Evolutionary conservation across 139 green algal genomes (phyloP).

Genomic region (Pseudopediastrum boryanum): DNA sequence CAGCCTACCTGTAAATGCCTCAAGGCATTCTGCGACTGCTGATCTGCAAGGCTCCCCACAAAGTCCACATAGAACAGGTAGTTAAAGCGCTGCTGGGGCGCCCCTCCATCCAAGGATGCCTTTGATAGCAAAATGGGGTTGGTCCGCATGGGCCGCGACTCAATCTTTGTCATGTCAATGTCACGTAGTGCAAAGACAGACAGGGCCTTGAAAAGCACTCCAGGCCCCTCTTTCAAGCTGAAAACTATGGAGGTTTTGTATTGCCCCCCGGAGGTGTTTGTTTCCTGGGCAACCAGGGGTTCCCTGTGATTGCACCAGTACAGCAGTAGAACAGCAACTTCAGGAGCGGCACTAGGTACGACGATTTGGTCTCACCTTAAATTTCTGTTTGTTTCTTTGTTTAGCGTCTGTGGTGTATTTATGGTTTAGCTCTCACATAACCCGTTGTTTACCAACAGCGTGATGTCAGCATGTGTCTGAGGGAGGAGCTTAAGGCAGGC

Average conservation of each 20-base stretch:
- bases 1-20: conserved; percentile 77
- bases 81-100: conserved; percentile 75
- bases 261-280: conserved; percentile 31
- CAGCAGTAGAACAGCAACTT: too few species aligned
- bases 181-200: conserved; percentile 95
- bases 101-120: background rate
- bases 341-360: too few species aligned
- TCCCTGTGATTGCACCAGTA: conserved; percentile 68
- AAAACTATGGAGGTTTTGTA: conserved; percentile 96
- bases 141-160: conserved; percentile 86
- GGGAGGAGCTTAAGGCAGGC: too few species aligned
- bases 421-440: too few species aligned
- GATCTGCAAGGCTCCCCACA: conserved; percentile 80
- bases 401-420: too few species aligned
- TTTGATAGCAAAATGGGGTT: conserved; percentile 64
- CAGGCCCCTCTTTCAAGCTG: conserved; percentile 79
- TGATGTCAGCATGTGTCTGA: too few species aligned
- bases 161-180: conserved; percentile 98
- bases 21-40: conserved; percentile 89
- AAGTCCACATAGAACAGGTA: conserved; percentile 99
- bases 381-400: too few species aligned
- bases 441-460: too few species aligned
- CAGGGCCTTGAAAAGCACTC: conserved; percentile 96
- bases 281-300: conserved; percentile 69
- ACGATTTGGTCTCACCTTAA: too few species aligned